Evolutionary conservation across 2,329 filamentous ascomycete genomes (phyloP), one percentile per base, ranked within the genome.

Genomic region (Arthroderma sp.): DNA sequence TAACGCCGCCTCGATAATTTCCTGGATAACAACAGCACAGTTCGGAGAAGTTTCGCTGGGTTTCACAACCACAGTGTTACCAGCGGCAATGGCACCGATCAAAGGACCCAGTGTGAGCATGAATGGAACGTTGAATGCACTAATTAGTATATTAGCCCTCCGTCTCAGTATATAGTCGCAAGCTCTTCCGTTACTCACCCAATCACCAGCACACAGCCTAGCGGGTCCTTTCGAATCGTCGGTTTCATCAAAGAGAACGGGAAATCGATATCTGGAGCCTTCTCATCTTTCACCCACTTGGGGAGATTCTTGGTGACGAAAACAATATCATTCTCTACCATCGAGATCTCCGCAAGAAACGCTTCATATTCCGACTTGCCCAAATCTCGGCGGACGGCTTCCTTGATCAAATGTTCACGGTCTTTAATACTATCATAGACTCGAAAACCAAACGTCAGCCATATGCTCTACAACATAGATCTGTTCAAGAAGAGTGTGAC

Each of bases 61-160:
- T 73, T 98, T 98, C 55, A 96, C 61, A 15, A 95, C 70, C 39
- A 81, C 85, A 4, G 88, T 89, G 64, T 91, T 95, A 43, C 91
- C 91, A 6, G 86, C 89, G 37, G 85, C 80, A 55, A 98, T 94
- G 56, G 89, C 91, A 47, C 89, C 91, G 50, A 94, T 76, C 49
- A 94, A 64, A 1, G 89, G 87, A 1, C 77, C 75, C 36, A 96
- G 61, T 33, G 80, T 78, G 37, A 96, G 73, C 65, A 88, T 81
- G 61, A 94, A 70, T 42, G 91, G 91, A 63, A 88, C 94, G 71
- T 98, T 98, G 76, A 85, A 96, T 37, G 91, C 80, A 46, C 78
- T 79, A 47, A 40, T 38, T 33, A 29, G 27, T 33, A 11, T 31
- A 28, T 47, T 46, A 48, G 47, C 38, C 29, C 34, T 38, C 9